These are phyloP conservation scores for Pythium periplocum DNA, from an alignment of 352 stramenopile species.

Conservation along the genomic window DNA sequence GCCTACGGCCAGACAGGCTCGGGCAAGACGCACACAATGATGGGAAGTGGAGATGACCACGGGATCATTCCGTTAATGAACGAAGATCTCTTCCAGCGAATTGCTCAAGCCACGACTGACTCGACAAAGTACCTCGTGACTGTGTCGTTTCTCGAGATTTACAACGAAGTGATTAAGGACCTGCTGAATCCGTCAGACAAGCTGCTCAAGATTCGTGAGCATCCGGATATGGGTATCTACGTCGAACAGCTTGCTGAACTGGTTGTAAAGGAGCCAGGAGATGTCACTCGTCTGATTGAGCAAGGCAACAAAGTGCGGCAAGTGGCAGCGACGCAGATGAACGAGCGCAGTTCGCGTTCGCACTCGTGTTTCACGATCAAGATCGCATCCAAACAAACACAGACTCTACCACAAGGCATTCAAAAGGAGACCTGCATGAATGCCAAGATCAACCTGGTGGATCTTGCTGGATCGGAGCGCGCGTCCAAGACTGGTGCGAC, in stretches of 20 bases:
- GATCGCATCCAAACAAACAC: conserved; percentile 75
- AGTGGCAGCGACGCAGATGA: conserved; percentile 90
- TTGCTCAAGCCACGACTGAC: conserved; percentile 26
- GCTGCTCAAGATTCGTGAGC: conserved; percentile 89
- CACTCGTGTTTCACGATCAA: conserved; percentile 92
- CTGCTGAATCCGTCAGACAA: conserved; percentile 91
- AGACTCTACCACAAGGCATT: conserved; percentile 35
- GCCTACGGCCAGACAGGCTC: conserved; percentile 72
- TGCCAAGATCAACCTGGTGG: conserved; percentile 90
- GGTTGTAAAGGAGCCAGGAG: conserved; percentile 71
- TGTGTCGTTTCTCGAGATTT: conserved; percentile 94
- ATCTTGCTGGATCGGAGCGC: conserved; percentile 88
- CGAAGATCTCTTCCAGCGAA: conserved; percentile 70
- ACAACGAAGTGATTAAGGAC: conserved; percentile 94
- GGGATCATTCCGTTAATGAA: conserved; percentile 91
- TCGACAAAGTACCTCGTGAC: conserved; percentile 81
- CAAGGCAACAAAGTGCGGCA: conserved; percentile 87
- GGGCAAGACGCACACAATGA: conserved; percentile 88
- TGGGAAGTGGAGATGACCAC: conserved; percentile 58
- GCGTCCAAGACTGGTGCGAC: conserved; percentile 86
- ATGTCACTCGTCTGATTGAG: conserved; percentile 80
- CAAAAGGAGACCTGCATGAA: conserved; percentile 78
- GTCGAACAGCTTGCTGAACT: conserved; percentile 88
- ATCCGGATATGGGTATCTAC: conserved; percentile 92
- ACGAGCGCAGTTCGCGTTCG: conserved; percentile 83